Evolutionary conservation across 2,329 filamentous ascomycete species (phyloP).

Genomic region (Pestalotiopsis sp.): DNA sequence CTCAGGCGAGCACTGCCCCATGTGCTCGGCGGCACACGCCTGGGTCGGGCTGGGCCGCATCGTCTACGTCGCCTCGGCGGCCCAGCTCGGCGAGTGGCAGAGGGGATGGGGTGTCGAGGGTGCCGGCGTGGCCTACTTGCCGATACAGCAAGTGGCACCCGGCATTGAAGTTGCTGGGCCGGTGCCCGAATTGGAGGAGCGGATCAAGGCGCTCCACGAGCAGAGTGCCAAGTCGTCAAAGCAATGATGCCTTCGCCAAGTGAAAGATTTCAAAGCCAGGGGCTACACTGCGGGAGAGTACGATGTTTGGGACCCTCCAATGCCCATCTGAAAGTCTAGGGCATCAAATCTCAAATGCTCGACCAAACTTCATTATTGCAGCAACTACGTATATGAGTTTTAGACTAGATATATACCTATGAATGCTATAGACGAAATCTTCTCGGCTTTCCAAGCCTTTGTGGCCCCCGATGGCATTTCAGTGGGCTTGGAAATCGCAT

Average conservation of each 20-base stretch:
- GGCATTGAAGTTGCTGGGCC: constrained; percentile 17
- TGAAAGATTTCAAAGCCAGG: neutral
- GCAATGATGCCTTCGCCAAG: neutral
- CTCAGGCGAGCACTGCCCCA: constrained; percentile 23
- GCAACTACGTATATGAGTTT: too few species aligned
- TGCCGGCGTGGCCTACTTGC: constrained; percentile 12
- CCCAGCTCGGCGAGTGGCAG: constrained; percentile 17
- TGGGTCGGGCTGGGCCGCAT: constrained; percentile 19
- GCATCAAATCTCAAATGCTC: too few species aligned
- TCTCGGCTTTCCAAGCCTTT: too few species aligned
- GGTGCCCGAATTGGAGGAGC: constrained; percentile 18
- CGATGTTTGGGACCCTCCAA: too few species aligned
- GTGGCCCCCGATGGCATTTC: too few species aligned
- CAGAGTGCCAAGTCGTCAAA: constrained; percentile 5
- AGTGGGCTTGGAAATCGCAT: too few species aligned
- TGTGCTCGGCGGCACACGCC: constrained; percentile 23
- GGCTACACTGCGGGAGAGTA: too few species aligned
- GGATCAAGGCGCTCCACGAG: constrained; percentile 20
- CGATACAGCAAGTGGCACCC: constrained; percentile 15
- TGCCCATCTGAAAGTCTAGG: too few species aligned
- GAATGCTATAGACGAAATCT: too few species aligned
- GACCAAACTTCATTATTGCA: too few species aligned
- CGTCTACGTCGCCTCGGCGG: constrained; percentile 21
- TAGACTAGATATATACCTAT: too few species aligned
- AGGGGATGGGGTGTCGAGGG: constrained; percentile 8